Evolutionary conservation across 2,329 filamentous ascomycete genomes (phyloP).

Genomic region (Fusarium lyarnte): DNA sequence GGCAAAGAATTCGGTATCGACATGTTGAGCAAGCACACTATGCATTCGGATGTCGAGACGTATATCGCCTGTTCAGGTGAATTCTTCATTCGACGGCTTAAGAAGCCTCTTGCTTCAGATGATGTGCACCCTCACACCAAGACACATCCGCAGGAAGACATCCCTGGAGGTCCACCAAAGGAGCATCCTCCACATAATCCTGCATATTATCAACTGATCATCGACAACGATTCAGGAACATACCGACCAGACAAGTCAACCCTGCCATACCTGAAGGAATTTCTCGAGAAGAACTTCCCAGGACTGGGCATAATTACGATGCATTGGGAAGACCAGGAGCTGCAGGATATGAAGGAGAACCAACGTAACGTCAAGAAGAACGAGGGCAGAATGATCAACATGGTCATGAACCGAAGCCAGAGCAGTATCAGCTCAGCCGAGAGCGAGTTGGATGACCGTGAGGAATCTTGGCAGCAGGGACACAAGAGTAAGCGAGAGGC

Average conservation of each 20-base stretch:
- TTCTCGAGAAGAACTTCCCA: constrained; percentile 77
- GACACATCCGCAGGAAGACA: constrained; percentile 62
- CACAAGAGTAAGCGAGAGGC: constrained; percentile 63
- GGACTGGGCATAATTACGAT: constrained; percentile 78
- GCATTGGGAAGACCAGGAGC: constrained; percentile 80
- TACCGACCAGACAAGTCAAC: constrained; percentile 86
- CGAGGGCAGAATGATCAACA: constrained; percentile 60
- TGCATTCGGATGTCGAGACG: constrained; percentile 92
- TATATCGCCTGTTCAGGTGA: constrained; percentile 94
- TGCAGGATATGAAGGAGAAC: constrained; percentile 77
- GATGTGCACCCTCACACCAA: constrained; percentile 55
- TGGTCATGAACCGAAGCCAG: constrained; percentile 67
- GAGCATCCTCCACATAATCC: constrained; percentile 57
- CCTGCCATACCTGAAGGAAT: constrained; percentile 75
- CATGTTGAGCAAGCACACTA: constrained; percentile 92
- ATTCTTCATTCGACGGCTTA: constrained; percentile 83
- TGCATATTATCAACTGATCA: constrained; percentile 82
- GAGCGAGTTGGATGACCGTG: constrained; percentile 60
- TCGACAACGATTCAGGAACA: constrained; percentile 95
- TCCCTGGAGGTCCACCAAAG: constrained; percentile 58
- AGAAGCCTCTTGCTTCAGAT: constrained; percentile 57
- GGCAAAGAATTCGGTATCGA: constrained; percentile 96
- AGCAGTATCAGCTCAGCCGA: constrained; percentile 63
- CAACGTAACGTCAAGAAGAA: constrained; percentile 80
- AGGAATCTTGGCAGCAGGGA: constrained; percentile 51